Evolutionary conservation across 2,329 filamentous ascomycete genomes (phyloP), one percentile per base, ranked within the genome.

Genomic region (Calonectria honghensis): DNA sequence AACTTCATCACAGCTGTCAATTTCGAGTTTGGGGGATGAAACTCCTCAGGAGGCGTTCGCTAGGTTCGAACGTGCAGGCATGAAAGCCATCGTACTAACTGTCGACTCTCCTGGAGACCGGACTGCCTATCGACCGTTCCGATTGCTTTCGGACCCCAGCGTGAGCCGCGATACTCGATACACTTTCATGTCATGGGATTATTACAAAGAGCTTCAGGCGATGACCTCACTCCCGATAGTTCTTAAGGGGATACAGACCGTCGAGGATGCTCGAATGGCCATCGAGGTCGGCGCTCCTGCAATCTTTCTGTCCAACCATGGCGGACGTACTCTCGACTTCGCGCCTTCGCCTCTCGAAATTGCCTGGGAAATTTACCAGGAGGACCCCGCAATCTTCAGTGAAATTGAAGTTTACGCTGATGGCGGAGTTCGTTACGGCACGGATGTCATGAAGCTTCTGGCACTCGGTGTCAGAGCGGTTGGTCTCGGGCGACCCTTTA

Each of bases 401-500:
- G 76, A 85, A 79, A 84, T 84, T 2, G 85, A 86, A 77, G 79
- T 86, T 51, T 83, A 82, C 50, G 85, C 85, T 16, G 86, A 88
- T 72, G 86, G 87, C 5, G 87, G 87, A 61, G 79, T 88, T 31
- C 84, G 87, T 52, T 86, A 86, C 71, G 87, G 86, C 14, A 82
- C 82, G 7, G 87, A 88, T 64, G 84, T 82, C 20, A 79, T 88
- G 24, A 86, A 86, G 75, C 83, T 87, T 13, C 81, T 88, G 20
- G 82, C 86, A 3, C 84, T 87, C 20, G 86, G 87, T 9, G 86
- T 87, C 66, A 84, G 83, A 78, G 86, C 85, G 11, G 86, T 88
- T 13, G 84, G 89, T 14, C 74, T 91, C 0, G 89, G 89, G 16
- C 82, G 90, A 0, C 86, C 88, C 11, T 87, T 88, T 74, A 90